A percentile compares a stretch with the other conserved stretches of the same genome.
These are phyloP conservation scores for Cenchrus americanus DNA, from an alignment of 176 grass and related monocot species.

Conservation along the genomic window DNA sequence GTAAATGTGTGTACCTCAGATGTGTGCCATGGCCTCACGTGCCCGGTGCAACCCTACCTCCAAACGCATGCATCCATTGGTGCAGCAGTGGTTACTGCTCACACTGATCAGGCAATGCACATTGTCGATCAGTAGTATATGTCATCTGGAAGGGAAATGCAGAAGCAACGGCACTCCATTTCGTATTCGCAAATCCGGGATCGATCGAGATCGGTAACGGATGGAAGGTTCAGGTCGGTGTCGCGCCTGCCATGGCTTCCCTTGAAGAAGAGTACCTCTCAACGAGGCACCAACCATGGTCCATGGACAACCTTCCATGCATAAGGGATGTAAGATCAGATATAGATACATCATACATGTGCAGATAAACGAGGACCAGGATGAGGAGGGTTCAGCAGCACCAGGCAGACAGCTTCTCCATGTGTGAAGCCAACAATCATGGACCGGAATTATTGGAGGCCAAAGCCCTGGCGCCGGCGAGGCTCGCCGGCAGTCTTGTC, in stretches of 20 bases:
- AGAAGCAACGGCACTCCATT: not conserved
- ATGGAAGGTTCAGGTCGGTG: not conserved
- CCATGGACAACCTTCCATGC: not conserved
- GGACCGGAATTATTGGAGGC: conserved; percentile 41
- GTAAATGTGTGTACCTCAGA: conserved; percentile 30
- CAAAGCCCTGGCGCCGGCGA: conserved; percentile 33
- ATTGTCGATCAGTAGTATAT: not conserved
- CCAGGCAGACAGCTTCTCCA: not conserved
- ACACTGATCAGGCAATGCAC: not conserved
- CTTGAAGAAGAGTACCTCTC: not conserved
- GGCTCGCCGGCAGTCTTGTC: conserved; percentile 31
- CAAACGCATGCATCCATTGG: not conserved
- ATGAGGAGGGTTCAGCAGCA: not conserved
- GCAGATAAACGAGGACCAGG: not conserved
- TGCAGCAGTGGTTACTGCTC: not conserved
- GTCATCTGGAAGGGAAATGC: not conserved
- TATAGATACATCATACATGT: not conserved
- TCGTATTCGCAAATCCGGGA: not conserved
- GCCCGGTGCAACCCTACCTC: conserved; percentile 5
- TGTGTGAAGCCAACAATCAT: conserved; percentile 33
- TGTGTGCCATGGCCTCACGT: not conserved
- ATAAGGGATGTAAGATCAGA: not conserved
- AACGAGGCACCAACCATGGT: not conserved
- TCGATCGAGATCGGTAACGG: not conserved
- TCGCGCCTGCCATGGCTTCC: not conserved